Evolutionary conservation across 2,329 filamentous ascomycete species (phyloP), one percentile per base, ranked within the genome.

Genomic region (Seiridium cupressi): DNA sequence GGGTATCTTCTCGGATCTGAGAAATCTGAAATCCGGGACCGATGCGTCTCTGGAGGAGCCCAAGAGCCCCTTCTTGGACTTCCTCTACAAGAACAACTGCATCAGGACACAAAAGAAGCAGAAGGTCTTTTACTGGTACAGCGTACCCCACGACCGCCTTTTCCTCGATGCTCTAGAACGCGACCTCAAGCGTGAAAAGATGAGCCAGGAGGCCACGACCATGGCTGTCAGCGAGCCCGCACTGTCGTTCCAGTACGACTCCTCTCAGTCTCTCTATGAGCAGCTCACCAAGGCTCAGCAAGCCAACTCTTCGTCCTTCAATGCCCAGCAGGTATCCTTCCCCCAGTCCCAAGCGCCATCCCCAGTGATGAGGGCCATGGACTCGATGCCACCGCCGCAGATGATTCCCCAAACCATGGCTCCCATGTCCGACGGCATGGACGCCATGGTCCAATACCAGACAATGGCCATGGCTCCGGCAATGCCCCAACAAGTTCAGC

Each of bases 41-140:
- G 95, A 99, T 81, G 95, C 95, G 54, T 97, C 95, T 47, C 87
- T 99, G 62, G 95, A 99, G 79, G 95, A 99, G 81, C 95, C 95
- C 59, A 99, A 99, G 84, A 98, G 94, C 79, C 89, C 91, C 1
- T 99, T 99, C 79, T 86, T 99, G 63, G 95, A 99, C 78, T 99
- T 98, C 76, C 84, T 99, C 49, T 99, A 99, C 87, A 99, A 99
- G 85, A 99, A 99, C 86, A 99, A 99, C 83, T 99, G 95, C 84
- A 99, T 99, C 69, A 89, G 95, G 69, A 99, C 95, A 44, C 95
- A 99, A 78, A 99, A 99, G 88, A 99, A 99, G 85, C 95, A 99
- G 74, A 99, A 99, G 83, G 95, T 99, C 66, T 99, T 99, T 73
- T 99, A 98, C 81, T 99, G 95, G 95, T 99, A 98, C 80, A 97